phyloP scores from a whole-genome alignment of 495 filamentous ascomycete genomes.

The Talaromyces proteolyticus region DNA sequence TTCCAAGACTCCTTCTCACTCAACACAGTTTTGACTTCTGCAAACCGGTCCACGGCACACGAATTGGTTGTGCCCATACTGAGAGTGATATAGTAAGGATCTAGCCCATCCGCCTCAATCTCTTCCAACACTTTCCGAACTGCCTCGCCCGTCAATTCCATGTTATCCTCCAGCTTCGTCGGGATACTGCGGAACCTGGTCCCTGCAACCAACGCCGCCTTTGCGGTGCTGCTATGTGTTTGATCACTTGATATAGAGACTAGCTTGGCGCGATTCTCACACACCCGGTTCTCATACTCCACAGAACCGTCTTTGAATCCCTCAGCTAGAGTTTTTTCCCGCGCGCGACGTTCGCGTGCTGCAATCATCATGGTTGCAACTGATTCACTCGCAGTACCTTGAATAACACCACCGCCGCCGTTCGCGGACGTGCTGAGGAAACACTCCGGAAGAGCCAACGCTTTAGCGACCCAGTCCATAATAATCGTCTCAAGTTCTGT shows the following conservation, averaged over 20 bases:
- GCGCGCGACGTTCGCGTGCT: slow-evolving; percentile 71
- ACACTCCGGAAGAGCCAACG: slow-evolving; percentile 65
- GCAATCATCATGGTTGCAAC: slow-evolving; percentile 84
- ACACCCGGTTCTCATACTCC: slow-evolving; percentile 52
- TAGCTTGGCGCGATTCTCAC: slow-evolving; percentile 59
- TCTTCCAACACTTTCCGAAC: slow-evolving; percentile 57
- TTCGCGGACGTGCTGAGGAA: slow-evolving; percentile 71
- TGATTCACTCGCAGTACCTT: slow-evolving; percentile 88
- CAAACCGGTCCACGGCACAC: slow-evolving; percentile 80
- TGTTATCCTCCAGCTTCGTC: slow-evolving; percentile 53
- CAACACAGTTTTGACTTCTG: slow-evolving; percentile 59
- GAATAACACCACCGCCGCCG: slow-evolving; percentile 84
- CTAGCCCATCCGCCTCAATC: slow-evolving; percentile 55
- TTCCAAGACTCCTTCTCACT: slow-evolving; percentile 50
- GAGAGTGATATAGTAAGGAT: slow-evolving; percentile 82
- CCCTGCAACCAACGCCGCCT: slow-evolving; percentile 82
- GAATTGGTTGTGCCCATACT: slow-evolving; percentile 85
- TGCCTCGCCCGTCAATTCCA: slow-evolving; percentile 61
- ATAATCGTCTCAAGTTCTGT: slow-evolving; percentile 95
- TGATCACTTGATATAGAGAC: slow-evolving; percentile 78
- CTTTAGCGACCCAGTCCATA: slow-evolving; percentile 82
- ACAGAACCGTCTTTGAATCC: slow-evolving; percentile 41
- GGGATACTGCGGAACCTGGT: slow-evolving; percentile 67
- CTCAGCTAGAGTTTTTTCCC: slow-evolving; percentile 43
- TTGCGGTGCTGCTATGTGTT: slow-evolving; percentile 78